Conservation (phyloP, 2,329 filamentous ascomycete genomes). For the Seiridium unicorne region DNA sequence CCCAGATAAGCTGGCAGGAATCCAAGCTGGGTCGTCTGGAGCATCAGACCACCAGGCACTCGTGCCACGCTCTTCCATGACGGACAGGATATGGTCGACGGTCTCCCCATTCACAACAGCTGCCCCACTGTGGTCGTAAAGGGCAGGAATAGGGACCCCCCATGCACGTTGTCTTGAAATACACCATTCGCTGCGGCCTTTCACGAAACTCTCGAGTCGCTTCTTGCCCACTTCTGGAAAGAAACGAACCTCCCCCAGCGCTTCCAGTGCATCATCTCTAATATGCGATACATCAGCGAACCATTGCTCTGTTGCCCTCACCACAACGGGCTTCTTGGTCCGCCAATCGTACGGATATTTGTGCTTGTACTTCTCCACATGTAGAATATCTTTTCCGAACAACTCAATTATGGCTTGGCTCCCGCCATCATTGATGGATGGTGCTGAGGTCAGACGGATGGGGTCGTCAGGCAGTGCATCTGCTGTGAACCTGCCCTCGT, state of each 20-base stretch:
- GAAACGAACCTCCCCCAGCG: slow-evolving; percentile 73
- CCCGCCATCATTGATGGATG: slow-evolving; percentile 70
- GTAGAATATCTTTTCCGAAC: slow-evolving; percentile 63
- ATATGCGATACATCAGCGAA: slow-evolving; percentile 89
- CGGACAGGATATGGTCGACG: slow-evolving; percentile 79
- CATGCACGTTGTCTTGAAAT: slow-evolving; percentile 94
- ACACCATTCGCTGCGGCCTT: slow-evolving; percentile 91
- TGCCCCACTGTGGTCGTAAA: slow-evolving; percentile 72
- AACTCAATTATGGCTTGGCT: slow-evolving; percentile 68
- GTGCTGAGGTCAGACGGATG: slow-evolving; percentile 60
- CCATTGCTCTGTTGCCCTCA: slow-evolving; percentile 94
- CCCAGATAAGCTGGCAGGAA: slow-evolving; percentile 60
- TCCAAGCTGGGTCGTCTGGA: slow-evolving; percentile 73
- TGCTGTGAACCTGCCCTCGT: slow-evolving; percentile 75
- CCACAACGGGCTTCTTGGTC: slow-evolving; percentile 87
- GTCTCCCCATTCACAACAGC: slow-evolving; percentile 78
- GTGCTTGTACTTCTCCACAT: slow-evolving; percentile 71
- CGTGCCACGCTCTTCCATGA: slow-evolving; percentile 75
- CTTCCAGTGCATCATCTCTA: slow-evolving; percentile 68
- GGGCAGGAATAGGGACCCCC: slow-evolving; percentile 92
- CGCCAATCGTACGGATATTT: slow-evolving; percentile 99
- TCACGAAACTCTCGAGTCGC: slow-evolving; percentile 81
- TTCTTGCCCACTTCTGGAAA: slow-evolving; percentile 72
- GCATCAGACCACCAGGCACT: slow-evolving; percentile 93
- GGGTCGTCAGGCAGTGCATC: slow-evolving; percentile 75